Evolutionary conservation across 2,329 filamentous ascomycete species (phyloP).

Genomic region (Penicillium brasilianum): DNA sequence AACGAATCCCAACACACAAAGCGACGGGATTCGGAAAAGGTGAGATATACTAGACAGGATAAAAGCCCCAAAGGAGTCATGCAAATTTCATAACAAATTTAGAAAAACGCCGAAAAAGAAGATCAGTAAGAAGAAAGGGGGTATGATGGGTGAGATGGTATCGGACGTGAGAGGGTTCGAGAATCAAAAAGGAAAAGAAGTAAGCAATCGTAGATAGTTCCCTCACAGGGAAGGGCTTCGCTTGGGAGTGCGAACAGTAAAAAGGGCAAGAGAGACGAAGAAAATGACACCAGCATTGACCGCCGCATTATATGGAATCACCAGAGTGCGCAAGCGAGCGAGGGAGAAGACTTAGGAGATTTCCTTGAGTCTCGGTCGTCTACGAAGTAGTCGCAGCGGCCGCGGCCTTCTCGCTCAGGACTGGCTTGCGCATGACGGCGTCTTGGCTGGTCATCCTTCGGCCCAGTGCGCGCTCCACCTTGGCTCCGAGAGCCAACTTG

Average conservation of each 20-base stretch:
- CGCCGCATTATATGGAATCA: background rate
- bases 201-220: conserved; percentile 16
- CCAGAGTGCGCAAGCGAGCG: background rate
- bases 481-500: conserved; percentile 87
- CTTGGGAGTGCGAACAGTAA: conserved; percentile 6
- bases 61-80: conserved; percentile 5
- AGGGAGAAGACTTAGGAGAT: background rate
- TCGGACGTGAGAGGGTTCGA: conserved; percentile 24
- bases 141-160: conserved; percentile 24
- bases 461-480: conserved; percentile 84
- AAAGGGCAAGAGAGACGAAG: conserved; percentile 9
- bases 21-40: conserved; percentile 4
- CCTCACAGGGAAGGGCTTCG: background rate
- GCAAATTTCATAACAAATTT: conserved; percentile 16
- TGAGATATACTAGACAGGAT: conserved; percentile 7
- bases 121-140: conserved; percentile 16
- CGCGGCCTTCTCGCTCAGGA: conserved; percentile 47
- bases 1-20: background rate
- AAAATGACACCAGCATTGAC: conserved; percentile 10
- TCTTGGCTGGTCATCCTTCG: conserved; percentile 88
- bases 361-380: background rate
- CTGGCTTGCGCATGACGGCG: conserved; percentile 73
- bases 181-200: conserved; percentile 15
- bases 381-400: conserved; percentile 28
- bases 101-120: conserved; percentile 15